Evolutionary conservation across 495 filamentous ascomycete species (phyloP), one percentile per base, ranked within the genome.

Genomic region (Apodospora peruviana): DNA sequence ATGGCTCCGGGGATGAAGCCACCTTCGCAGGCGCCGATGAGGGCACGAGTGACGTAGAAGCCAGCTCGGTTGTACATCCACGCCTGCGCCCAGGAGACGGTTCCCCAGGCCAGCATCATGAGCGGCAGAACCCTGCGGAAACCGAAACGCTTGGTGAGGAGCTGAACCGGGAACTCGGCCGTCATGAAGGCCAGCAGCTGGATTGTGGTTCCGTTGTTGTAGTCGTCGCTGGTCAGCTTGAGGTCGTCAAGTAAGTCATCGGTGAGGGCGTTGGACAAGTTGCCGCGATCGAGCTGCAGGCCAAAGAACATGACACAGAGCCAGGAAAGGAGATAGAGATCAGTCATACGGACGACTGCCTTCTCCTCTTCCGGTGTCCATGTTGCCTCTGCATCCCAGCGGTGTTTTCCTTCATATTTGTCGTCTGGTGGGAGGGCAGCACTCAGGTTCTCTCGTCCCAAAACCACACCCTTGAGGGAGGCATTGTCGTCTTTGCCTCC

Each of bases 321-420:
- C 67, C 66, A 72, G 12, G 61, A 45, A 48, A 67, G 58, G 3
- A 71, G 61, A 40, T 55, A 55, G 35, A 47, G 46, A 48, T 69
- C 67, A 22, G 70, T 58, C 61, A 76, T 73, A 41, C 68, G 54
- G n/a, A 78, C 65, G 1, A 79, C 51, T 24, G 37, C 59, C 45
- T 59, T 65, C 53, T 79, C 76, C 45, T 72, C 71, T 18, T 60
- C 62, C 34, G 62, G 56, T 38, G 62, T 67, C 74, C 76, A 79
- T 40, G 59, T 66, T 40, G 60, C 62, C 32, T 57, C 46, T 11
- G 70, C 70, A 53, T 78, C 74, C 53, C 75, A 83, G 14, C 75
- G 70, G 64, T 83, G 78, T 10, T 72, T 68, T 52, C 77, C 74
- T 53, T 76, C 73, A 40, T 74, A 74, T 23, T 21, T 16, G 43